These are phyloP conservation scores for Ascochyta koolunga DNA, from an alignment of 2,329 filamentous ascomycete genomes.

Conservation along the genomic window DNA sequence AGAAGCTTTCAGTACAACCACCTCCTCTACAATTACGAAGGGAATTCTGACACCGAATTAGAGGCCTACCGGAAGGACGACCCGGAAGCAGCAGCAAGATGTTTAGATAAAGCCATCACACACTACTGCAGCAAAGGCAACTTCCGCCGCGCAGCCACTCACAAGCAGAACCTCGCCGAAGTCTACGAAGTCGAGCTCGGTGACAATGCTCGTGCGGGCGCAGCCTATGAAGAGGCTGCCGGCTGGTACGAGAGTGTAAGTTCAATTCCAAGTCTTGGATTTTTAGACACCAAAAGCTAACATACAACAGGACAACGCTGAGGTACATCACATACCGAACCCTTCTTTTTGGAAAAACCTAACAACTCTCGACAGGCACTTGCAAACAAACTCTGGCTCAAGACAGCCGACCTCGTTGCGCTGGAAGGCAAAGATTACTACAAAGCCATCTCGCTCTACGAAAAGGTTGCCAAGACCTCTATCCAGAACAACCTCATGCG, in stretches of 20 bases:
- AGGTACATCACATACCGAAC: slow-evolving; percentile 29
- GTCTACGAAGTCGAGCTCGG: slow-evolving; percentile 82
- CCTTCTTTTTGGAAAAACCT: slow-evolving; percentile 28
- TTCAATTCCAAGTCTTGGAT: background rate
- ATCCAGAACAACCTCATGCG: slow-evolving; percentile 79
- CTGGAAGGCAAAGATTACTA: slow-evolving; percentile 77
- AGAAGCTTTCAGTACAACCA: slow-evolving; percentile 75
- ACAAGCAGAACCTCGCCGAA: slow-evolving; percentile 88
- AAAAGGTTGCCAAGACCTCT: slow-evolving; percentile 77
- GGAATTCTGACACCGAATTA: slow-evolving; percentile 23
- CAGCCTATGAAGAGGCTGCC: slow-evolving; percentile 84
- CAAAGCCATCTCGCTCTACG: slow-evolving; percentile 62
- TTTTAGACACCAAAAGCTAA: slow-evolving; percentile 21
- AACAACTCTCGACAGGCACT: slow-evolving; percentile 57
- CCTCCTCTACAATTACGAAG: background rate
- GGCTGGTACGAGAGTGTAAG: slow-evolving; percentile 75
- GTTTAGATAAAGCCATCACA: slow-evolving; percentile 77
- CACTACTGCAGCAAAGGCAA: slow-evolving; percentile 91
- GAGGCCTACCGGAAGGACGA: slow-evolving; percentile 86
- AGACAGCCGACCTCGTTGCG: slow-evolving; percentile 86
- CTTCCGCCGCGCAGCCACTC: slow-evolving; percentile 85
- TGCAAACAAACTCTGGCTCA: slow-evolving; percentile 92
- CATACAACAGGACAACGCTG: slow-evolving; percentile 42
- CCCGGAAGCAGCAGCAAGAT: slow-evolving; percentile 81
- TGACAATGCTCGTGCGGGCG: slow-evolving; percentile 77